Conservation (phyloP, 2,329 filamentous ascomycete species). For the Claviceps sorghi region DNA sequence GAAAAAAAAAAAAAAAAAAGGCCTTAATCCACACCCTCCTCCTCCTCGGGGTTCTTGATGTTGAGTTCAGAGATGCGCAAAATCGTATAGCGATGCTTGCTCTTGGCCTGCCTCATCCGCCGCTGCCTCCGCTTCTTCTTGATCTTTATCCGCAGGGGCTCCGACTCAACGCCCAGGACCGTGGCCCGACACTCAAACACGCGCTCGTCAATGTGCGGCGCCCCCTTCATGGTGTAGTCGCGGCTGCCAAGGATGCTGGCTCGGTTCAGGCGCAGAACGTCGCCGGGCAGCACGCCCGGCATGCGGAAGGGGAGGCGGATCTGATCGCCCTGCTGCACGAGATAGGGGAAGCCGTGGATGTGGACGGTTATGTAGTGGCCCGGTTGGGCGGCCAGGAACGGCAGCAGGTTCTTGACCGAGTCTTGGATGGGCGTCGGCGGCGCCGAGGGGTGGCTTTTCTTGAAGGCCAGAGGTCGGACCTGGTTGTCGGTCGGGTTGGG, state of each 20-base stretch:
- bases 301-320: slow-evolving; percentile 69
- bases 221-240: slow-evolving; percentile 77
- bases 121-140: slow-evolving; percentile 71
- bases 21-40: slow-evolving; percentile 23
- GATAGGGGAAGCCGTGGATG: slow-evolving; percentile 67
- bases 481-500: slow-evolving; percentile 20
- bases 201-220: slow-evolving; percentile 67
- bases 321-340: slow-evolving; percentile 61
- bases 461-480: slow-evolving; percentile 22
- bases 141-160: slow-evolving; percentile 61
- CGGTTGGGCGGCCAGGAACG: slow-evolving; percentile 57
- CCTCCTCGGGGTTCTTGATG: slow-evolving; percentile 35
- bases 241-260: slow-evolving; percentile 70
- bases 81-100: slow-evolving; percentile 84
- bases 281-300: slow-evolving; percentile 62
- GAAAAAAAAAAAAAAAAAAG: too few species aligned
- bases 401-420: slow-evolving; percentile 47
- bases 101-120: slow-evolving; percentile 60
- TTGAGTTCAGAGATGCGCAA: slow-evolving; percentile 71
- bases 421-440: slow-evolving; percentile 31
- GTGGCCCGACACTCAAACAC: slow-evolving; percentile 75
- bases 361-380: slow-evolving; percentile 66
- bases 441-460: slow-evolving; percentile 23
- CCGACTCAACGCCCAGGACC: slow-evolving; percentile 71
- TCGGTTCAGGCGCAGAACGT: slow-evolving; percentile 75